These are phyloP conservation scores for Mimosa bimucronata DNA, from an alignment of 306 rosid species.

Conservation along the genomic window DNA sequence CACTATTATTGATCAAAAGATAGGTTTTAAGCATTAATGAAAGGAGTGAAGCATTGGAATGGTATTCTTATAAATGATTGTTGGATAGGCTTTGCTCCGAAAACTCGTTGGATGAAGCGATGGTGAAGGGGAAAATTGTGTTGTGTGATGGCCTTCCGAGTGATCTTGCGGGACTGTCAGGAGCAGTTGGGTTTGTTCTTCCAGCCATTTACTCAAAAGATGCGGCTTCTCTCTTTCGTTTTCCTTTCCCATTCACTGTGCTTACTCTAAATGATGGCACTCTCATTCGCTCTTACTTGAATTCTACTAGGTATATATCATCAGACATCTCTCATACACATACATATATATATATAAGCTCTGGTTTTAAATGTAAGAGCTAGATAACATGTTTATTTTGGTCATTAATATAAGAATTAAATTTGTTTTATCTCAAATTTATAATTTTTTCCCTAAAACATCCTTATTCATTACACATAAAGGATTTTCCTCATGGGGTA, in stretches of 20 bases:
- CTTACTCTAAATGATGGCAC: neutral
- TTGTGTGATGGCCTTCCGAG: slow-evolving; percentile 26
- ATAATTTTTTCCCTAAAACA: too few relatives aligned
- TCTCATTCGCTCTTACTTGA: too few relatives aligned
- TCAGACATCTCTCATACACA: neutral
- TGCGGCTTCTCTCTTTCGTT: neutral
- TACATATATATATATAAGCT: too few relatives aligned
- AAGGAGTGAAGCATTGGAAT: neutral
- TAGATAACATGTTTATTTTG: too few relatives aligned
- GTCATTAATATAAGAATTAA: too few relatives aligned
- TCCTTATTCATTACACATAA: too few relatives aligned
- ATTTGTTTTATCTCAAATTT: too few relatives aligned
- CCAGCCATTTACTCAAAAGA: neutral
- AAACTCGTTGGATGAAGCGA: slow-evolving; percentile 29
- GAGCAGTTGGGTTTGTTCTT: slow-evolving; percentile 39
- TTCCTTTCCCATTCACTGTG: neutral
- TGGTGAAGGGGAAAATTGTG: slow-evolving; percentile 49
- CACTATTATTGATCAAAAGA: neutral
- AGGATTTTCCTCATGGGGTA: too few relatives aligned
- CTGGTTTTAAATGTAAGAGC: too few relatives aligned
- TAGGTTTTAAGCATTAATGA: neutral
- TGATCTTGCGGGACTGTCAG: neutral
- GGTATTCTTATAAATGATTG: neutral
- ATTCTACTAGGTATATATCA: too few relatives aligned
- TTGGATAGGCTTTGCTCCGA: slow-evolving; percentile 2